phyloP scores from a whole-genome alignment of 1,284 basidiomycete genomes.

The Ceratobasidium sp. region DNA sequence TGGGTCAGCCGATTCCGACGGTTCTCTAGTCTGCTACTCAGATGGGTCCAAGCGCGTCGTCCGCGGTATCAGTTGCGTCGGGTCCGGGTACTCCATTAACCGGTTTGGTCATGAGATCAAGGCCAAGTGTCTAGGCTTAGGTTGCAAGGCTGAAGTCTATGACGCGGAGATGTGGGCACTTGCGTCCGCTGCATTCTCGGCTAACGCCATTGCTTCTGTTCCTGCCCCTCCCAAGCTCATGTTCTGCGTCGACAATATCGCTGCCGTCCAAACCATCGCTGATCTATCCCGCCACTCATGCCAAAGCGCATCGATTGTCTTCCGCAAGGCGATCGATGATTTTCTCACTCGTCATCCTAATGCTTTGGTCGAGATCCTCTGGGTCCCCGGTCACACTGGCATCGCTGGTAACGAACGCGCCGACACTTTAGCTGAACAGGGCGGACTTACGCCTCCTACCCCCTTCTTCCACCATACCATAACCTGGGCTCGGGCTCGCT shows the following conservation, averaged over 20 bases:
- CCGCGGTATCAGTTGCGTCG: not conserved
- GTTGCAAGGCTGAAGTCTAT: not conserved
- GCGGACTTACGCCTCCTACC: not conserved
- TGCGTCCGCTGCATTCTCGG: not conserved
- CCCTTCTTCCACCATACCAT: too few species aligned
- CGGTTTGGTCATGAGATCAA: not conserved
- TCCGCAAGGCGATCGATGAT: conserved; percentile 4
- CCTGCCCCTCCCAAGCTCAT: too few species aligned
- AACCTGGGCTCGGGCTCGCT: too few species aligned
- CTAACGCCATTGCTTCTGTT: too few species aligned
- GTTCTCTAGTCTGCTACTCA: not conserved
- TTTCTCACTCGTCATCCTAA: not conserved
- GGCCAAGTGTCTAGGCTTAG: not conserved
- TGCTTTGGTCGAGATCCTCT: conserved; percentile 35
- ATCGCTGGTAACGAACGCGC: conserved; percentile 38
- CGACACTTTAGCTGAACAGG: conserved; percentile 26
- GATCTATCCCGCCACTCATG: too few species aligned
- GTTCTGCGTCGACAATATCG: too few species aligned
- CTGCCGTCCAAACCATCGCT: too few species aligned
- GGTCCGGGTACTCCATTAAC: not conserved
- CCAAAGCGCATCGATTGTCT: not conserved
- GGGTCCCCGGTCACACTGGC: conserved; percentile 44
- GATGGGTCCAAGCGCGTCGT: conserved; percentile 2
- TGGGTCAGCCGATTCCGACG: not conserved
- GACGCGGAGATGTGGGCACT: conserved; percentile 3